These are phyloP conservation scores for Lasiosphaeriaceae sp. DNA, from an alignment of 495 filamentous ascomycete species.

Conservation along the genomic window DNA sequence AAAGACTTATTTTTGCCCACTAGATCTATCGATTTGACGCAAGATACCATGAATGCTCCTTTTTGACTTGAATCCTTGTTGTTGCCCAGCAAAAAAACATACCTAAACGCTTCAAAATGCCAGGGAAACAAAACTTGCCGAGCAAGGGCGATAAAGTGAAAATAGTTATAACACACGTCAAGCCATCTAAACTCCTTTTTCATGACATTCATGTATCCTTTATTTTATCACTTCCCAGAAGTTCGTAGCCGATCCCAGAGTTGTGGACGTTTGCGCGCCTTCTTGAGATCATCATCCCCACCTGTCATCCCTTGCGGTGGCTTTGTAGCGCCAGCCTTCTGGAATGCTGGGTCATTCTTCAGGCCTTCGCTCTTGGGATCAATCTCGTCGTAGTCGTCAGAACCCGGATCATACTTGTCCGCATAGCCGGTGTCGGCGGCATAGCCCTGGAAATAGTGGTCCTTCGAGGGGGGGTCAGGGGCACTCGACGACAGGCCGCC, in stretches of 20 bases:
- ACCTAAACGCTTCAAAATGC: no score
- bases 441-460: slow-evolving; percentile 3
- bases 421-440: not conserved
- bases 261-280: slow-evolving; percentile 11
- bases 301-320: not conserved
- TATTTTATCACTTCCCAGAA: not conserved
- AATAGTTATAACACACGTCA: no score
- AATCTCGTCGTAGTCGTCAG: slow-evolving; percentile 29
- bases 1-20: no score
- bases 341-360: slow-evolving; percentile 22
- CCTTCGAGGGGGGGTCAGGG: not conserved
- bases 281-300: not conserved
- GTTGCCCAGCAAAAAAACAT: no score
- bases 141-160: no score
- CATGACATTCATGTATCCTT: not conserved
- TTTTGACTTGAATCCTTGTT: no score
- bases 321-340: slow-evolving; percentile 15
- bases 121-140: no score
- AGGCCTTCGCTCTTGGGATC: slow-evolving; percentile 28
- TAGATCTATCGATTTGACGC: no score
- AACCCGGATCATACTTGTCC: slow-evolving; percentile 14
- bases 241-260: slow-evolving; percentile 21
- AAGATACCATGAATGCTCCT: no score
- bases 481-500: not conserved
- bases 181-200: not conserved